phyloP scores from a whole-genome alignment of 1,284 basidiomycete species.

The Prillingera fragicola region DNA sequence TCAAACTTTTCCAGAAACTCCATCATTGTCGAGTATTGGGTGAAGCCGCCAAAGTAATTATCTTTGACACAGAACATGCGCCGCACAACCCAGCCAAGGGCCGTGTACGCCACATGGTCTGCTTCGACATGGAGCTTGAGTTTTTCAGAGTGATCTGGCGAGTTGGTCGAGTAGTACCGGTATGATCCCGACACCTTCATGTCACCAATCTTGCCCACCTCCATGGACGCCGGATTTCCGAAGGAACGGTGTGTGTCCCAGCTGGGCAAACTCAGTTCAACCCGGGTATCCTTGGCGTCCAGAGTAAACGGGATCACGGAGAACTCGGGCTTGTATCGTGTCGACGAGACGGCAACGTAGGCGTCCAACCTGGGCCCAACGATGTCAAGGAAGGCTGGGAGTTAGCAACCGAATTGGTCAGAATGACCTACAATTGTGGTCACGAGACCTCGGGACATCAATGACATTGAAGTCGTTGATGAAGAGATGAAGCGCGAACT shows the following conservation, averaged over 20 bases:
- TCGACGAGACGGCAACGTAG: constrained; percentile 60
- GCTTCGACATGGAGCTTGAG: constrained; percentile 56
- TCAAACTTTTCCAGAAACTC: constrained; percentile 72
- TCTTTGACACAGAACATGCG: constrained; percentile 80
- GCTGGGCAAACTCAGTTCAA: constrained; percentile 65
- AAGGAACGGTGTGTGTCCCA: constrained; percentile 85
- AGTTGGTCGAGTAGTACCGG: constrained; percentile 62
- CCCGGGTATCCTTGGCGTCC: constrained; percentile 56
- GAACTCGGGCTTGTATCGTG: constrained; percentile 66
- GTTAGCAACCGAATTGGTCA: background rate
- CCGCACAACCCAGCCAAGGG: constrained; percentile 77
- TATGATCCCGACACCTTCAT: constrained; percentile 67
- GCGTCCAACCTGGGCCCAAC: constrained; percentile 58
- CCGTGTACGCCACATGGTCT: constrained; percentile 59
- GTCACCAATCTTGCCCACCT: constrained; percentile 58
- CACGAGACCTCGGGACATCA: constrained; percentile 68
- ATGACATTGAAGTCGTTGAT: constrained; percentile 94
- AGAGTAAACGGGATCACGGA: constrained; percentile 64
- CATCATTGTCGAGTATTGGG: constrained; percentile 76
- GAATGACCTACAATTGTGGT: constrained; percentile 65
- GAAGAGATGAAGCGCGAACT: constrained; percentile 73
- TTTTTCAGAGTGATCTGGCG: constrained; percentile 68
- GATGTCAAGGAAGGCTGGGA: constrained; percentile 64
- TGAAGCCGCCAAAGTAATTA: constrained; percentile 88
- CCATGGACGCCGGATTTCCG: constrained; percentile 49